Base-by-base conservation (phyloP, 345 rosid genomes). In the Geranium rotundifolium region DNA sequence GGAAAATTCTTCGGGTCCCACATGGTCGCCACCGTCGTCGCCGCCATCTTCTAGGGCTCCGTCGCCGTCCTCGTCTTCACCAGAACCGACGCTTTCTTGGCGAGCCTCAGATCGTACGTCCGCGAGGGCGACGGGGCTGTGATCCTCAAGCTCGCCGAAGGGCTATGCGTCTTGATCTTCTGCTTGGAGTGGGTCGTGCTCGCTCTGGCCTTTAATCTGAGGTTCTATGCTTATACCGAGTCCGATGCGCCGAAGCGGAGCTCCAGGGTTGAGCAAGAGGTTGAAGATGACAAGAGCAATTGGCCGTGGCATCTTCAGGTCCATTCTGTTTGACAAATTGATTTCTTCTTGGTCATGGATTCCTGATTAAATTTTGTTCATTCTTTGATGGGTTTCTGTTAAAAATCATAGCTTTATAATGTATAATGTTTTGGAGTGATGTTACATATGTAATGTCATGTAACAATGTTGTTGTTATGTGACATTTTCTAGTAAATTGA, bases 21-120 rank as follows among this genome's bases (percentile, higher is more conserved):
- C 68, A 78, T 78, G 82, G 79, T 78, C 20, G 69, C 72, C 58
- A 78, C 79, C 0, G 79, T 75, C n/a, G 61, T 75, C n/a, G 70
- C 77, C 0, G 79, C 79, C 6, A 78, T 78, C 55, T 75, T 78
- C 54, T 75, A 78, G 59, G 82, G 82, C 5, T 78, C 82, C 0
- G 50, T 72, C 2, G 67, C 79, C 0, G 75, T 78, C 7, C 57
- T 78, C 34, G 72, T 78, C 7, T 78, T 75, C 58, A 65, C 76
- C 0, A 69, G 71, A 19, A 75, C 82, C 0, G 59, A 60, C n/a
- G 77, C 64, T 54, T 75, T 78, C 30, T 56, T 78, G 7, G 70
- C 72, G 23, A 63, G 69, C n/a, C 61, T 78, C 62, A 78, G 70
- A 62, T 75, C 82, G 3, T 78, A 78, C 31, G 82, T 78, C 12